Conservation (phyloP, 345 rosid species). For the Physaria fendleri region DNA sequence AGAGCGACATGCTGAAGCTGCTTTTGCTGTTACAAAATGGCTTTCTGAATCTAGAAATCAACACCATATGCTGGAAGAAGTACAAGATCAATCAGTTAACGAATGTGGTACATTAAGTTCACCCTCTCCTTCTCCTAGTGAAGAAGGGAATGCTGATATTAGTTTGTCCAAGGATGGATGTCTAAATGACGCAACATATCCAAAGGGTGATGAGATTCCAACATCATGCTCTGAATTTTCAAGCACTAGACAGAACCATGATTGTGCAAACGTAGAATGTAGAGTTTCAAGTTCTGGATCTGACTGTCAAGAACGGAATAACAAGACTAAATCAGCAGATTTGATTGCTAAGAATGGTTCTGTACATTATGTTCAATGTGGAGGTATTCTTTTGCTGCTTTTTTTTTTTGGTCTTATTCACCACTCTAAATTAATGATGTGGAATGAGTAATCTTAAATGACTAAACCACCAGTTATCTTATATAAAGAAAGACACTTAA, state of each 20-base stretch:
- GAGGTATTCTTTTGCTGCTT: conserved; percentile 37
- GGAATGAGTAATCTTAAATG: background rate
- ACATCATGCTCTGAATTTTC: conserved; percentile 48
- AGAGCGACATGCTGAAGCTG: conserved; percentile 43
- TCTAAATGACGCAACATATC: conserved; percentile 35
- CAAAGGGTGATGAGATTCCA: conserved; percentile 44
- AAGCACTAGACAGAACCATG: conserved; percentile 28
- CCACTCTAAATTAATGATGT: background rate
- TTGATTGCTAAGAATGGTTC: conserved; percentile 35
- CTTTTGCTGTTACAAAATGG: conserved; percentile 47
- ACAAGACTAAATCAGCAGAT: conserved; percentile 20
- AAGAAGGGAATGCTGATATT: conserved; percentile 20
- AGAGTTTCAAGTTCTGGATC: conserved; percentile 20
- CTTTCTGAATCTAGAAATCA: conserved; percentile 43
- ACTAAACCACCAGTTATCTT: background rate
- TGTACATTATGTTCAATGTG: conserved; percentile 22
- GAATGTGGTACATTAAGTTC: conserved; percentile 34
- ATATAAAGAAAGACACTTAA: conserved; percentile 12
- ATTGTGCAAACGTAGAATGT: conserved; percentile 18
- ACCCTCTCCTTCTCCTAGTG: conserved; percentile 31
- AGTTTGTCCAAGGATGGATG: conserved; percentile 31
- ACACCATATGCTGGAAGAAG: conserved; percentile 32
- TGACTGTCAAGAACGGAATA: conserved; percentile 24
- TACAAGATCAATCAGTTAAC: conserved; percentile 39
- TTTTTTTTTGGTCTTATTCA: conserved; percentile 6